Base-by-base conservation (phyloP, 768 basidiomycete species). In the Boletus patriciae region DNA sequence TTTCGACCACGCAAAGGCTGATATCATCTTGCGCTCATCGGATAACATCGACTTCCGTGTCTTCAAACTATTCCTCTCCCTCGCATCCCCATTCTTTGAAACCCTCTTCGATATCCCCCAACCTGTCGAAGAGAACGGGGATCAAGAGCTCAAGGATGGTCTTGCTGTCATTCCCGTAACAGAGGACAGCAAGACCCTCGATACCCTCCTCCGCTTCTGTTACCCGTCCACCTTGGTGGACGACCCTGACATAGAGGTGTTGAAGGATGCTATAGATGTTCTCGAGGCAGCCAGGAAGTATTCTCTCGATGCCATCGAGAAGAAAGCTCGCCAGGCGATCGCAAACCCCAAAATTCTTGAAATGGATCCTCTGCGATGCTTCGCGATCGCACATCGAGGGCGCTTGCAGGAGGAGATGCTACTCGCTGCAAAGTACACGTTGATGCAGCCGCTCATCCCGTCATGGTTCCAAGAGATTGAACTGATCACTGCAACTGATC, bases 61-160 rank as follows among this genome's bases (percentile, higher is more conserved):
- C 12, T 70, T 72, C 60, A 71, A 64, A 23, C 54, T 63, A 4
- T 65, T 74, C 33, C 68, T 74, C 23, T 61, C 65, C 18, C 63
- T 72, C 12, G 65, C 72, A 2, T 76, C 75, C 18, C 64, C 70
- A 0, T 63, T 74, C 54, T 77, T 74, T 51, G 57, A 63, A 33
- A 57, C 62, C 29, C 69, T 76, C 60, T 71, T 76, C 44, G 38
- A 60, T 23, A 58, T 74, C 6, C 68, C 70, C 8, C 67, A 74
- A 31, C 58, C 70, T 11, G 9, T 40, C 7, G 33, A 55, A 29
- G 49, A 10, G 6, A 45, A 9, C 5, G 37, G 42, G 4, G 60
- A 62, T 11, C 62, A 58, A 46, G 59, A 59, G 13, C 47, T 21
- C 43, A 60, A 43, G 23, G 55, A 34, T 21, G 46, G 62, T 13